Base-by-base conservation (phyloP, 1,284 basidiomycete species). In the Prillingera fragicola region DNA sequence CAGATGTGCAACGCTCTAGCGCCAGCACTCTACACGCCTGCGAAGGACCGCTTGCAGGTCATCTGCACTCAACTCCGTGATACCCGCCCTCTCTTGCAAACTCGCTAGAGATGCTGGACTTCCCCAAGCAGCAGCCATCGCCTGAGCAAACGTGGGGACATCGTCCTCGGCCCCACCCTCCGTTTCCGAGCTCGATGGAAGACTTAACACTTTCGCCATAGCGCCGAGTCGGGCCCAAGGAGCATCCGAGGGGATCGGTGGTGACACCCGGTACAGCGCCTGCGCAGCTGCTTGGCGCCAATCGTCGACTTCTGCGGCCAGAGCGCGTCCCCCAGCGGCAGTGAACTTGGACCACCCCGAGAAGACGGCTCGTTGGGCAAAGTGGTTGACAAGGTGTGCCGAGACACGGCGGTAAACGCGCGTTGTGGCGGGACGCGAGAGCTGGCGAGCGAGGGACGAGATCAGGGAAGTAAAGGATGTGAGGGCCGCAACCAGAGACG, bases 311-410 rank as follows among this genome's bases (percentile, higher is more conserved):
- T 91, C 86, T 0, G 78, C 76, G 23, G 74, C 73, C 17, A 89
- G 75, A 10, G 70, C 66, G 57, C 73, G 77, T 36, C 78, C 82
- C 44, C 80, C 81, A 26, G 62, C 63, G 17, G 73, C 66, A 41
- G 75, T 75, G 43, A 87, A 77, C 45, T 74, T 74, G 7, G 73
- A 73, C 48, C 80, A 78, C 0, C 86, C 84, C 33, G 85, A 80
- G 60, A 84, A 87, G 27, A 92, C 80, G 48, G 83, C 80, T n/a
- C 86, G 81, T 56, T 89, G 85, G 5, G 85, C 66, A 41, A 92
- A 82, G 60, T 89, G 82, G 42, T 82, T 79, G 1, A 81, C 75
- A 8, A 91, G 64, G 36, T 80, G 78, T 6, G 78, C 71, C 5
- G 81, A 79, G 43, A 84, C 78, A 31, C 78, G 78, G 29, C 86